Percentiles rank a stretch among this genome's conserved stretches.
These are phyloP conservation scores for Talaromyces nanjingensis DNA, from an alignment of 495 filamentous ascomycete genomes.

Conservation along the genomic window DNA sequence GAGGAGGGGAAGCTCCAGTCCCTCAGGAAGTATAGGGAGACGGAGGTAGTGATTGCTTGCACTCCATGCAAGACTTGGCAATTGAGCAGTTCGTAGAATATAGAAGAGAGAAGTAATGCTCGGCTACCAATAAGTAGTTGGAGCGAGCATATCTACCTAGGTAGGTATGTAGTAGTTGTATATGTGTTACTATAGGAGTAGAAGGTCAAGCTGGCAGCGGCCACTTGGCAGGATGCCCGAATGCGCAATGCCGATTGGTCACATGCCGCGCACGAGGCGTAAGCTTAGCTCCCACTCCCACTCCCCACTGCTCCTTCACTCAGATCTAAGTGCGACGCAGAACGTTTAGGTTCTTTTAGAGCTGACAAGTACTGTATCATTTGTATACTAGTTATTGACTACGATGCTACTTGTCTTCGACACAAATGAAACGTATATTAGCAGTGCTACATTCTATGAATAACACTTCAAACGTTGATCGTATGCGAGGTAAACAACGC, in stretches of 20 bases:
- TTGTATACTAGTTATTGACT: neutral
- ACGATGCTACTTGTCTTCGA: neutral
- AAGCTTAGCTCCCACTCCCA: neutral
- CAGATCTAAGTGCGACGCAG: neutral
- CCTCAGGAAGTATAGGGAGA: constrained; percentile 3
- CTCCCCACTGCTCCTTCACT: neutral
- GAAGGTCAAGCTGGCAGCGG: neutral
- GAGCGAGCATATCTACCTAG: neutral
- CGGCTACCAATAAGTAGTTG: no score
- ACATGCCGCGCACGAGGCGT: neutral
- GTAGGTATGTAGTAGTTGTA: neutral
- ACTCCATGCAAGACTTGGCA: constrained; percentile 6
- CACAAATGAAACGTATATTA: neutral
- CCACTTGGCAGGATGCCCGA: constrained; percentile 6
- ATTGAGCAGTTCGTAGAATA: neutral
- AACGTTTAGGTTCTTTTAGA: no score
- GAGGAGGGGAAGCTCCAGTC: neutral
- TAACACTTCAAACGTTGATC: neutral
- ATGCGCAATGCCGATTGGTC: constrained; percentile 5
- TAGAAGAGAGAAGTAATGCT: neutral
- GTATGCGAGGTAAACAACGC: neutral
- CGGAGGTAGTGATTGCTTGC: neutral
- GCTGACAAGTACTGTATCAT: no score
- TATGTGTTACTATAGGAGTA: no score
- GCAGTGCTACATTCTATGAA: neutral